A percentile compares a stretch with the other conserved stretches of the same genome.
Conservation (phyloP, 2,329 filamentous ascomycete species). For the Microcyclosporella mali region DNA sequence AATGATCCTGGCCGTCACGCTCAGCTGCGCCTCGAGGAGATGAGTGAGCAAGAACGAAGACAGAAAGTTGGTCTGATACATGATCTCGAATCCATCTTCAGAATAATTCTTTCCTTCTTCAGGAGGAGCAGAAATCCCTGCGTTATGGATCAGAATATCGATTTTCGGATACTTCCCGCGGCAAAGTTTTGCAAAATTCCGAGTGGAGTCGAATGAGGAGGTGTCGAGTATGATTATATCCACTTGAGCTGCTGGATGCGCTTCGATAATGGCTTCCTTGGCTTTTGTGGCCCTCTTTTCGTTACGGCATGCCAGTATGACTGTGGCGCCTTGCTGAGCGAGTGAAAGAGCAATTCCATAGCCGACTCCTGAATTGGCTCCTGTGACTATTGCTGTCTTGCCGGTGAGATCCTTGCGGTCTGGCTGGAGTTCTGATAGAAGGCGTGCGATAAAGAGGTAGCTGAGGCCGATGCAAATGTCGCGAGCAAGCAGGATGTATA, state of each 20-base stretch:
- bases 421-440: slow-evolving; percentile 1
- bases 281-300: no score
- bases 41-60: slow-evolving; percentile 5
- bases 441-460: not conserved
- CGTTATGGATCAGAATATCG: slow-evolving; percentile 5
- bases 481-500: no score
- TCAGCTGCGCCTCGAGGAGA: slow-evolving; percentile 4
- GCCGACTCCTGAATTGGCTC: slow-evolving; percentile 13
- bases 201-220: slow-evolving; percentile 1
- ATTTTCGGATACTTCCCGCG: not conserved
- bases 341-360: slow-evolving; percentile 8
- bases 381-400: slow-evolving; percentile 13
- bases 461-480: no score
- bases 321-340: slow-evolving; percentile 5
- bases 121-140: not conserved
- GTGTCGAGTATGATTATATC: slow-evolving; percentile 20
- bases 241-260: slow-evolving; percentile 42
- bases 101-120: slow-evolving; percentile 2
- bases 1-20: not conserved
- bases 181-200: slow-evolving; percentile 2
- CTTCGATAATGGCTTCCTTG: not conserved
- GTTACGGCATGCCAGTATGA: slow-evolving; percentile 1
- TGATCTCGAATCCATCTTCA: slow-evolving; percentile 2
- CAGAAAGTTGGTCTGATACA: slow-evolving; percentile 6
- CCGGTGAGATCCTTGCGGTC: slow-evolving; percentile 5